Base-by-base conservation (phyloP, 495 filamentous ascomycete genomes). In the Penicillium odoratum region DNA sequence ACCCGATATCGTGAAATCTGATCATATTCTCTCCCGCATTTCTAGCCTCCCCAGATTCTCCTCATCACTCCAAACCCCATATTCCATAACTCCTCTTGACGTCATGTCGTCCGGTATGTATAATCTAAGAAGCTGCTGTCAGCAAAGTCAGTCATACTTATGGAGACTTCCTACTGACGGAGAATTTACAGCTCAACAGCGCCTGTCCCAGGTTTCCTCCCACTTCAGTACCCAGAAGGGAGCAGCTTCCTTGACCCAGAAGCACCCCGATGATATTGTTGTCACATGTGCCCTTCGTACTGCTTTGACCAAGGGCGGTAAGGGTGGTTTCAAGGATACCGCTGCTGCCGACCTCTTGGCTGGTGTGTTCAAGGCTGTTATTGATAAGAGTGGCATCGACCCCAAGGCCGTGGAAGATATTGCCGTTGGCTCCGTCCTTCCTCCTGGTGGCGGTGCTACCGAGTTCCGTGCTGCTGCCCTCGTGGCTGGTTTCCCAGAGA, bases 291-390 rank as follows among this genome's bases (percentile, higher is more conserved):
- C 90, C 61, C 89, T 97, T 67, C 92, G 94, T 53, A 95, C 92
- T 16, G 84, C 94, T 56, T 85, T 97, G 69, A 95, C 91, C 52
- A 95, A 91, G 77, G 94, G 92, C 64, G 91, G 92, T 62, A 91
- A 92, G 76, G 94, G 94, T 65, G 84, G 82, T 31, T 94, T 98
- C 82, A 98, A 98, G 83, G 95, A 98, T 51, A 97, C 93, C 15
- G 78, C 82, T 7, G 90, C 88, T 5, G 82, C 90, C 21, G 93
- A 98, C 70, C 80, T 98, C 57, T 88, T 98, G 66, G 86, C 84
- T 36, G 91, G 91, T 64, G 85, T 90, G 55, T 87, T 97, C 74
- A 85, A 83, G 73, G 88, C 83, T 49, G 80, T 98, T 52, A 79
- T 97, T 70, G 74, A 87, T 33, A 90, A 91, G 65, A 96, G 92